Percentiles rank a stretch among this genome's conserved stretches.
Conservation (phyloP, 441 rosid species). For the Brassica hybrid region DNA sequence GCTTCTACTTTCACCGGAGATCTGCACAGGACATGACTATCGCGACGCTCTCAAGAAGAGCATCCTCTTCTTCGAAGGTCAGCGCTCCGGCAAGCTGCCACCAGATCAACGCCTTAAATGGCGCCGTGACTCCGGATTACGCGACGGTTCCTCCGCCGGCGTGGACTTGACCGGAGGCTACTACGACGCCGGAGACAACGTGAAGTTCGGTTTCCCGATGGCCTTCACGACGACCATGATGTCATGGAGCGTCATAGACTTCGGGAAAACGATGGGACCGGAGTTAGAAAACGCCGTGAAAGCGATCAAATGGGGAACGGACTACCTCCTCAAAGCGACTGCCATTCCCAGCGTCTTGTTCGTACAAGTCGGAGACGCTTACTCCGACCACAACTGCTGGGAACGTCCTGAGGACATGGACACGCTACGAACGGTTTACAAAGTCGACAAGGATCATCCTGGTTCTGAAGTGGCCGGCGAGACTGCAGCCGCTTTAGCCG, state of each 20-base stretch:
- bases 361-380: conserved; percentile 76
- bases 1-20: conserved; percentile 19
- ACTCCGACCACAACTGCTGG: conserved; percentile 74
- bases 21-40: conserved; percentile 28
- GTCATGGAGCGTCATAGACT: conserved; percentile 72
- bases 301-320: conserved; percentile 73
- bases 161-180: conserved; percentile 80
- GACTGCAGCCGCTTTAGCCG: conserved; percentile 72
- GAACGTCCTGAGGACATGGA: conserved; percentile 82
- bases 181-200: conserved; percentile 82
- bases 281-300: conserved; percentile 55
- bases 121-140: conserved; percentile 88
- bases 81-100: conserved; percentile 88
- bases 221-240: conserved; percentile 77
- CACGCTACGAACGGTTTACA: conserved; percentile 57
- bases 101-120: conserved; percentile 75
- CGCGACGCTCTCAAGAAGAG: conserved; percentile 71
- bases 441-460: conserved; percentile 59
- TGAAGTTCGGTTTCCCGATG: conserved; percentile 78
- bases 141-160: conserved; percentile 85
- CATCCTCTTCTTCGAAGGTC: conserved; percentile 88
- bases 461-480: conserved; percentile 75
- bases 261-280: conserved; percentile 50
- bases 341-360: conserved; percentile 54
- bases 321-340: conserved; percentile 71